phyloP scores from a whole-genome alignment of 1,284 basidiomycete species.

The Heterobasidion occidentale region DNA sequence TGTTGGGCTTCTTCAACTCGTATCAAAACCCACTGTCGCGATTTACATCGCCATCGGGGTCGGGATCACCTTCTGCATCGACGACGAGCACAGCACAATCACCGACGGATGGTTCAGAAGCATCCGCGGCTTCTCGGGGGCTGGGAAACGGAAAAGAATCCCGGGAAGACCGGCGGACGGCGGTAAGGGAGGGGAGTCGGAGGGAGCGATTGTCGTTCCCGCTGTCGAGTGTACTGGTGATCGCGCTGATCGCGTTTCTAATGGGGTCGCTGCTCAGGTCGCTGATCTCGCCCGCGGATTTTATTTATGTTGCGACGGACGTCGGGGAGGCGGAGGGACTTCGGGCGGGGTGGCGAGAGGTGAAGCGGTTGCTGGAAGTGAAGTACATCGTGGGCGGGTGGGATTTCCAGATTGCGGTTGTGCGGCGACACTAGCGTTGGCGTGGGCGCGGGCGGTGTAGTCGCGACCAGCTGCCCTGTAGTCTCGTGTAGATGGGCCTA shows the following conservation, averaged over 20 bases:
- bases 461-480: not conserved
- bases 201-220: constrained; percentile 23
- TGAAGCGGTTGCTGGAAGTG: constrained; percentile 70
- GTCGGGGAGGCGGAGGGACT: constrained; percentile 41
- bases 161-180: not conserved
- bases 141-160: constrained; percentile 6
- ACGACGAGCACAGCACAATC: constrained; percentile 4
- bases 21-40: constrained; percentile 36
- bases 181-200: not conserved
- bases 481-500: not conserved
- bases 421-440: constrained; percentile 51
- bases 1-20: constrained; percentile 36
- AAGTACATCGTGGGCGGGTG: constrained; percentile 73
- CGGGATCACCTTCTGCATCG: constrained; percentile 6
- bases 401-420: constrained; percentile 77
- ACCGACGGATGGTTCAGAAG: constrained; percentile 1
- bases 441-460: not conserved
- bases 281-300: constrained; percentile 85
- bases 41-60: constrained; percentile 21
- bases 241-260: constrained; percentile 84
- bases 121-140: not conserved
- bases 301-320: constrained; percentile 71
- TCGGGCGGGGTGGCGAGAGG: constrained; percentile 70
- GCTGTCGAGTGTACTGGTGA: constrained; percentile 63
- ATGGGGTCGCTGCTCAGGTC: constrained; percentile 86